Base-by-base conservation (phyloP, 2,329 filamentous ascomycete species). In the Rhynchosporium graminicola region DNA sequence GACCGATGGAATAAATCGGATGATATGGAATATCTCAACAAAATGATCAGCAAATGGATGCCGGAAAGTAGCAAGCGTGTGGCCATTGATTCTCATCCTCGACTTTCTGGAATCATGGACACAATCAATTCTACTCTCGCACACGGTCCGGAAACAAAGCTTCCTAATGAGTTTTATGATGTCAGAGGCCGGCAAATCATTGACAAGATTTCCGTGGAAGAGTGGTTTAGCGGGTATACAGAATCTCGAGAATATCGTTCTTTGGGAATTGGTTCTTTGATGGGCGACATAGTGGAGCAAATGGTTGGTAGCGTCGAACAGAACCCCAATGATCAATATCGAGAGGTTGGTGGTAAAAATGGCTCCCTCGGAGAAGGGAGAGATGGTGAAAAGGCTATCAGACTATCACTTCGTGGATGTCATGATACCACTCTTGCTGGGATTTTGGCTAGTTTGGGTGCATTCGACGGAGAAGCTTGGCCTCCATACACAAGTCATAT, bases 401-500 rank as follows among this genome's bases (percentile, higher is more conserved):
- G 88, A 65, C 87, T 98, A 67, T 88, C 87, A 15, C 79, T 98
- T 71, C 90, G 86, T 68, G 93, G 93, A 38, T 97, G 93, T 72
- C 93, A 97, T 76, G 93, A 98, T 73, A 98, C 95, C 2, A 98
- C 95, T 0, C 82, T 99, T 4, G 95, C 91, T 2, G 90, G 84
- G 1, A 80, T 92, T 1, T 79, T 99, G 33, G 79, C 88, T 15
- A 91, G 90, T 68, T 77, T 98, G 6, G 95, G 94, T 2, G 89
- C 90, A 2, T 95, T 91, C 73, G 80, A 90, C 47, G 79, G 79
- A 26, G 84, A 83, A 54, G 82, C 83, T 42, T 99, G 95, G 95
- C 95, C 95, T 0, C 93, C 92, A 0, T 99, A 94, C 73, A 97
- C 94, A 0, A 94, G 90, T 69, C 92, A 96, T 71, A 83, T 99